These are phyloP conservation scores for Amborella trichopoda DNA, from an alignment of 164 flowering plant genomes.

Conservation along the genomic window DNA sequence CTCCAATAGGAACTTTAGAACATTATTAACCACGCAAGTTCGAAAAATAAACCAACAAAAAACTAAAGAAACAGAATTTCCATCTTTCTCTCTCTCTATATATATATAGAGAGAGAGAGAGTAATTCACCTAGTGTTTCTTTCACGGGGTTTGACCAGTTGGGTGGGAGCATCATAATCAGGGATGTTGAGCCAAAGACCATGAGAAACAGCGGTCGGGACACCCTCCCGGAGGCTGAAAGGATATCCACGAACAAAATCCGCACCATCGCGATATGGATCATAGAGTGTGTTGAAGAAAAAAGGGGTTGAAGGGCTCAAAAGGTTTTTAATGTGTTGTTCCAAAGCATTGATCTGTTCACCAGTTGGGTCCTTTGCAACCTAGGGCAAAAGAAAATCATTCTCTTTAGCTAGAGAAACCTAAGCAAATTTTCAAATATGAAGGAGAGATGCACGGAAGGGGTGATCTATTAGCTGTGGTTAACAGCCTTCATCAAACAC, in stretches of 20 bases:
- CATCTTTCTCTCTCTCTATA: too few species aligned
- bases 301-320: constrained; percentile 62
- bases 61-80: too few species aligned
- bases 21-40: background rate
- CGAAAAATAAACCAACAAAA: background rate
- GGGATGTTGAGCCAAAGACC: constrained; percentile 85
- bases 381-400: constrained; percentile 15
- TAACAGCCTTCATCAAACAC: background rate
- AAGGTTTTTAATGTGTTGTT: constrained; percentile 75
- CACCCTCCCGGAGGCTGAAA: constrained; percentile 77
- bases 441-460: background rate
- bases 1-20: background rate
- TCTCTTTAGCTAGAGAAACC: background rate
- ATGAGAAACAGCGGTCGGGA: constrained; percentile 69
- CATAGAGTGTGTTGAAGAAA: constrained; percentile 82
- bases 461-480: background rate
- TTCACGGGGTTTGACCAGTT: constrained; percentile 73
- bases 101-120: background rate
- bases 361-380: constrained; percentile 78
- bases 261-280: constrained; percentile 69
- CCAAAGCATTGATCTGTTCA: constrained; percentile 63
- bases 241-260: constrained; percentile 90
- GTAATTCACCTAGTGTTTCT: constrained; percentile 48
- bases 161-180: constrained; percentile 84
- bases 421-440: too few species aligned